phyloP scores from a whole-genome alignment of 1,139 yeast genomes.

The Candida sojae region DNA sequence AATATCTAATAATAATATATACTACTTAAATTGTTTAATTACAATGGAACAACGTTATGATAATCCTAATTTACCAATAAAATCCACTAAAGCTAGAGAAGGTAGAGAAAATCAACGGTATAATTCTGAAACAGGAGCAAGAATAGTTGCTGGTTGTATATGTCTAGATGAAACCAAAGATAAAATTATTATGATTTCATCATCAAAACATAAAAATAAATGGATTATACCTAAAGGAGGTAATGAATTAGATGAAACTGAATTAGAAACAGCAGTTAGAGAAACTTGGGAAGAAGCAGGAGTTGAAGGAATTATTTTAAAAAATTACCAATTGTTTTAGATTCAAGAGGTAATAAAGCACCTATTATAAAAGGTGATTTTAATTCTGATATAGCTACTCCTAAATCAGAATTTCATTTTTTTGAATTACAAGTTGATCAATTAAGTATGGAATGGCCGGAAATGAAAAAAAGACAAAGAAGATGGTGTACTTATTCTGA shows the following conservation, averaged over 20 bases:
- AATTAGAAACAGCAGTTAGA: constrained; percentile 64
- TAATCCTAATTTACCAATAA: constrained; percentile 7
- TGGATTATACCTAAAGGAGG: constrained; percentile 99
- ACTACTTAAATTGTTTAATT: too few species aligned
- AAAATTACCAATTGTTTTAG: constrained; percentile 67
- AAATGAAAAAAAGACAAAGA: constrained; percentile 56
- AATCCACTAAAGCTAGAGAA: constrained; percentile 26
- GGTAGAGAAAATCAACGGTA: constrained; percentile 45
- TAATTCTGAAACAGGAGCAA: constrained; percentile 62
- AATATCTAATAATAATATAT: too few species aligned
- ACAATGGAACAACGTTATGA: constrained; percentile 7
- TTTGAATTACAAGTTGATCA: constrained; percentile 68
- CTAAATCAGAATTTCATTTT: constrained; percentile 81
- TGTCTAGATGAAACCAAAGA: constrained; percentile 59
- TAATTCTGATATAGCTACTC: constrained; percentile 43
- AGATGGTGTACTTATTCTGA: constrained; percentile 77
- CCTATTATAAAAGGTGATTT: constrained; percentile 50
- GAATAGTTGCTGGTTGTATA: constrained; percentile 90
- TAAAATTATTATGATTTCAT: constrained; percentile 75
- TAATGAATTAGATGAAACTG: constrained; percentile 80
- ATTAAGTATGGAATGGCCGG: constrained; percentile 75
- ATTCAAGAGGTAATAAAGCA: constrained; percentile 65
- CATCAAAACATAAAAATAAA: constrained; percentile 61
- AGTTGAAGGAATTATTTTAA: constrained; percentile 61
- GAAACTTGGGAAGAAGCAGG: constrained; percentile 99